phyloP scores from a whole-genome alignment of 2,329 filamentous ascomycete species.

The Blumeriella jaapii region DNA sequence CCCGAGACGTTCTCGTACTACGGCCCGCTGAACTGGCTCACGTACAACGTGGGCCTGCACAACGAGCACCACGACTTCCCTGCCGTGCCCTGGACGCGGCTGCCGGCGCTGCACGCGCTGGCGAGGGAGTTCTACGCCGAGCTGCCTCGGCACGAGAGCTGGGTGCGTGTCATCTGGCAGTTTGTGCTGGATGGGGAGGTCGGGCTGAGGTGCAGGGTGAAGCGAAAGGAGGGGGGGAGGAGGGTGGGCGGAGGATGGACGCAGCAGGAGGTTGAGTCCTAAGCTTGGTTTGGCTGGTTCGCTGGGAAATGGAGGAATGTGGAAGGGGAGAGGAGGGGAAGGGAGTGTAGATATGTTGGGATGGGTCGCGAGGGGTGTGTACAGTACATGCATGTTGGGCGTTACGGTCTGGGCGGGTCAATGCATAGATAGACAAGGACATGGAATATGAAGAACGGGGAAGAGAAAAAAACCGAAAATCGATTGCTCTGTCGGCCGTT shows the following conservation, averaged over 20 bases:
- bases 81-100: conserved; percentile 84
- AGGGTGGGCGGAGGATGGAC: conserved; percentile 54
- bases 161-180: conserved; percentile 87
- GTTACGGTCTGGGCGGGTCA: neutral
- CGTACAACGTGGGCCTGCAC: conserved; percentile 95
- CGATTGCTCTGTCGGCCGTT: too few relatives aligned
- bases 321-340: neutral
- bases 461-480: too few relatives aligned
- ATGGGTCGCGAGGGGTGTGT: too few relatives aligned
- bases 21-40: conserved; percentile 78
- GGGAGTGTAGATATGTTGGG: conserved; percentile 1
- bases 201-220: conserved; percentile 84
- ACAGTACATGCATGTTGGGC: too few relatives aligned
- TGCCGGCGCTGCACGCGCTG: conserved; percentile 65
- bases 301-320: neutral
- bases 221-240: conserved; percentile 68
- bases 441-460: too few relatives aligned
- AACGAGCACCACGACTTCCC: conserved; percentile 99
- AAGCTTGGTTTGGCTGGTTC: neutral
- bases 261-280: conserved; percentile 55
- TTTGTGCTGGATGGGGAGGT: conserved; percentile 88
- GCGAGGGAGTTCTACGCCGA: conserved; percentile 87
- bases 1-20: conserved; percentile 98
- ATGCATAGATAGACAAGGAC: neutral
- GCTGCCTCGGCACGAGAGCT: conserved; percentile 78